Percentiles rank a stretch among this genome's conserved stretches.
Conservation (phyloP, 78 protist species). For the Tieghemostelium lacteum region DNA sequence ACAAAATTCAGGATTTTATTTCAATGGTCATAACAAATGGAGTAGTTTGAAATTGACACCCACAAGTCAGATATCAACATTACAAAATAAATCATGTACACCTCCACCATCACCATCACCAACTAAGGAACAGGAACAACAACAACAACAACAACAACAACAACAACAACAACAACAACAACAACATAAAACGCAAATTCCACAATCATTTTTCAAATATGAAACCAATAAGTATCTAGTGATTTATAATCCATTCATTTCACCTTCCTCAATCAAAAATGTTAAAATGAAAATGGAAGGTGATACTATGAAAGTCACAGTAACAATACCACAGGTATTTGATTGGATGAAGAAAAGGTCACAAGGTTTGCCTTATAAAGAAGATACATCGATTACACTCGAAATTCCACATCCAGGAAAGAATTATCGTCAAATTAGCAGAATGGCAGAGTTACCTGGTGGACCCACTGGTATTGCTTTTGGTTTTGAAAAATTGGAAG, state of each 20-base stretch:
- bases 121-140: background rate
- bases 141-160: background rate
- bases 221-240: constrained; percentile 9
- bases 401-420: constrained; percentile 25
- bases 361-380: background rate
- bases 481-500: constrained; percentile 17
- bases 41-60: too few relatives aligned
- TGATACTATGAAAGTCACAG: background rate
- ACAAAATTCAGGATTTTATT: too few relatives aligned
- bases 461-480: constrained; percentile 5
- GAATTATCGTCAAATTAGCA: constrained; percentile 9
- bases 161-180: background rate
- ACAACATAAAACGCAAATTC: background rate
- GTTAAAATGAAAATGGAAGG: background rate
- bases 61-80: too few relatives aligned
- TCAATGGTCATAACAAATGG: too few relatives aligned
- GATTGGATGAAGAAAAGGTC: constrained; percentile 6
- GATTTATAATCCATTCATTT: constrained; percentile 11
- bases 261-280: background rate
- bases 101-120: background rate
- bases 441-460: background rate
- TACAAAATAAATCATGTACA: too few relatives aligned
- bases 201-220: constrained; percentile 12
- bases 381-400: background rate
- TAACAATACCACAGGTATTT: background rate